Base-by-base conservation (phyloP, 2,329 filamentous ascomycete species). In the Fusarium secorum region DNA sequence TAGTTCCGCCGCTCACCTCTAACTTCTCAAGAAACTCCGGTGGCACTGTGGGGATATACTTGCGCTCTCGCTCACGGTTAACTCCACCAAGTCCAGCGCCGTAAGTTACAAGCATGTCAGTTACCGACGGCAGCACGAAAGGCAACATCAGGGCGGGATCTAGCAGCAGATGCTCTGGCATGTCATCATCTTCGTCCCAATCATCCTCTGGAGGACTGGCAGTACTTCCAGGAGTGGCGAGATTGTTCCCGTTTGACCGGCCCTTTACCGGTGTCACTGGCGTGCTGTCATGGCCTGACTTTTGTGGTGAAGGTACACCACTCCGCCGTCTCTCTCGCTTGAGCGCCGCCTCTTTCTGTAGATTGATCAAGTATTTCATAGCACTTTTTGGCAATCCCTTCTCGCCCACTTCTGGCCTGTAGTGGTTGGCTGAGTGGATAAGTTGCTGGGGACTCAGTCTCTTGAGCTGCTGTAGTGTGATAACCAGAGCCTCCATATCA, bases 71-170 rank as follows among this genome's bases (percentile, higher is more conserved):
- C 81, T 98, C 96, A 68, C 92, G 88, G 82, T 99, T 97, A 49
- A 96, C 85, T 1, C 96, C 96, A 9, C 96, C 96, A 77, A 98
- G 96, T 1, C 96, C 96, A 17, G 96, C 95, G 1, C 96, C 96
- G 77, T 97, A 99, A 72, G 91, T 95, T 51, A 99, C 89, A 51
- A 98, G 87, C 96, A 99, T 99, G 80, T 99, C 96, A 30, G 95
- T 98, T 62, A 94, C 96, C 3, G 95, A 97, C 3, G 96, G 96
- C 32, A 99, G 85, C n/a, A 92, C 92, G 79, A 99, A 99, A 0
- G 96, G 96, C 30, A 99, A 87, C 87, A 98, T 97, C 65, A 97
- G 85, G 5, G 95, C 93, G 6, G 95, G 94, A 77, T 98, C 95
- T 57, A 98, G 82, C 45, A 98, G 89, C 38, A 98, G 85, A 65